Evolutionary conservation across 2,329 filamentous ascomycete genomes (phyloP), one percentile per base, ranked within the genome.

Genomic region (Tolypocladium amazonense): DNA sequence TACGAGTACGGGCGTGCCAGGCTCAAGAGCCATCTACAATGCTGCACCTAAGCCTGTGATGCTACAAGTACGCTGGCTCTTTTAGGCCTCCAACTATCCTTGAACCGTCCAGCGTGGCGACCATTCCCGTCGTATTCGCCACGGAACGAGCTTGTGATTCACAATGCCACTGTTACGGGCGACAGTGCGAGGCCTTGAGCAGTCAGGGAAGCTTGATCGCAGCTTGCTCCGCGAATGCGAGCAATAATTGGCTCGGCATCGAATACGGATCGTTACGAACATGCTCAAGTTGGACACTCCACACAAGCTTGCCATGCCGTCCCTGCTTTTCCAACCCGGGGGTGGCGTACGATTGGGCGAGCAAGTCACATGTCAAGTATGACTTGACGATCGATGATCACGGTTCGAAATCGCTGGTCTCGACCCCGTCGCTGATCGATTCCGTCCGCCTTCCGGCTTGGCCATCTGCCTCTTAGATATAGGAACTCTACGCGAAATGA

Each of bases 1-100:
- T 60, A 33, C 58, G n/a, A 15, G 33, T 60, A 33, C 58, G n/a
- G n/a, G 33, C 25, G 58, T 53, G 27, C 23, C 47, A 55, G 54
- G 57, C 47, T 11, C 25, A 41, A 59, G 54, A 56, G 54, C 59
- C 56, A 57, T 57, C 52, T 57, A 55, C 45, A 59, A 27, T 56
- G 38, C 56, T 45, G 53, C 30, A 57, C 45, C 33, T 12, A 56
- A 43, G 56, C 56, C 58, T 57, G 58, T 56, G 53, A 37, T 59
- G 18, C 12, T 53, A 56, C n/a, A n/a, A n/a, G n/a, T n/a, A n/a
- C 20, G 27, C 20, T 35, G 50, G 11, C 47, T 39, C 53, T 53
- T n/a, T 39, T 58, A 57, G 56, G 58, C 37, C 45, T 53, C 38
- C 37, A 20, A n/a, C 39, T 33, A 35, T 43, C 55, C 38, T 20